A percentile compares a stretch with the other conserved stretches of the same genome.
Conservation (phyloP, 306 rosid species). For the Corylus avellana region DNA sequence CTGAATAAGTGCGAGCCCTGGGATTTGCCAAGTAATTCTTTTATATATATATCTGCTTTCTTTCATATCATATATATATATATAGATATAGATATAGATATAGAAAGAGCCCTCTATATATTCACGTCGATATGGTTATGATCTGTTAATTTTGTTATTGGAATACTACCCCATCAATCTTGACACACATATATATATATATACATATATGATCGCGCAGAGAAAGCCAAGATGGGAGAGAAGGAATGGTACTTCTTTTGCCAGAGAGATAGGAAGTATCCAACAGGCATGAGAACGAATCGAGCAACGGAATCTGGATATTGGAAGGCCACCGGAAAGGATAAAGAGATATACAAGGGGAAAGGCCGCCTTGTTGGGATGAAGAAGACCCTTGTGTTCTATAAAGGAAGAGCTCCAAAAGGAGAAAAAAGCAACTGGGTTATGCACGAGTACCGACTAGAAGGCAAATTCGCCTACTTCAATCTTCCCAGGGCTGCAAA, state of each 20-base stretch:
- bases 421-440: constrained; percentile 96
- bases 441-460: constrained; percentile 91
- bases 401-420: constrained; percentile 90
- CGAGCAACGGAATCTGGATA: constrained; percentile 90
- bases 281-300: constrained; percentile 94
- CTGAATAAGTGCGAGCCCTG: constrained; percentile 90
- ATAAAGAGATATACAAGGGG: constrained; percentile 68
- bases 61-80: too few species aligned
- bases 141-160: background rate
- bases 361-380: constrained; percentile 73
- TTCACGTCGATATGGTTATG: background rate
- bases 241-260: constrained; percentile 91
- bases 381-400: constrained; percentile 97
- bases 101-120: background rate
- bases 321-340: constrained; percentile 99
- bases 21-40: constrained; percentile 74
- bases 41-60: background rate
- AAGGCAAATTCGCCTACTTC: constrained; percentile 52
- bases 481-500: constrained; percentile 59
- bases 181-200: background rate
- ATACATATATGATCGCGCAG: constrained; percentile 34
- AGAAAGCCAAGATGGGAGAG: constrained; percentile 94
- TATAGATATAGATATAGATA: background rate
- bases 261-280: constrained; percentile 87
- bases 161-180: background rate